Evolutionary conservation across 352 stramenopile genomes (phyloP), one percentile per base, ranked within the genome.

Genomic region (Pythium rishiriense): DNA sequence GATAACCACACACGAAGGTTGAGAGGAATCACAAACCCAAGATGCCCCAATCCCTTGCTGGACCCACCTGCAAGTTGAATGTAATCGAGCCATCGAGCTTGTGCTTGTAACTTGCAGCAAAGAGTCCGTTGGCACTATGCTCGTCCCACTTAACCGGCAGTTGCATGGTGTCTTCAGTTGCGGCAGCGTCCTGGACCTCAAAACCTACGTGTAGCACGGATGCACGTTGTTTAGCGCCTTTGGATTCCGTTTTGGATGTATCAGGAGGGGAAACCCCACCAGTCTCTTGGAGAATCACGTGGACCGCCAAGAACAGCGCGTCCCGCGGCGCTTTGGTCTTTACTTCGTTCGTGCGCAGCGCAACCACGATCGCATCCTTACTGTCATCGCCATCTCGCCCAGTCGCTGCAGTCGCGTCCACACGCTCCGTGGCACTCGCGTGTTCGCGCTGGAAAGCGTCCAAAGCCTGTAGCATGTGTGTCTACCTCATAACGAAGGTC

Each of bases 401-500:
- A 54, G 69, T 46, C n/a, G 22, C 45, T 19, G 75, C 45, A 1
- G 47, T 19, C 12, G 43, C 25, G 22, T 45, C 3, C 14, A 62
- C 31, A 15, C 31, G 43, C 10, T 17, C 2, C 22, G n/a, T 8
- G 19, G 14, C 24, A 10, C 17, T 47, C 0, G 46, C 41, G 37
- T 14, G 12, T 29, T 47, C 12, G 41, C 63, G 45, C 28, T 71
- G 46, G 29, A 93, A 93, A 17, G 65, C 62, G 14, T 71, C 68
- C 15, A 96, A 50, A n/a, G 85, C 84, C 43, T 69, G 54, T 24
- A 82, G 56, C 85, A 96, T 96, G 71, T 96, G 74, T 45, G 62
- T 72, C 87, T 96, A 58, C 11, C 9, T 10, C 33, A 19, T 0
- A 46, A 2, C 1, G 37, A 43, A 43, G 1, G 37, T 43, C 14